phyloP scores from a whole-genome alignment of 1,284 basidiomycete genomes.

The Ustilago xerochloae region DNA sequence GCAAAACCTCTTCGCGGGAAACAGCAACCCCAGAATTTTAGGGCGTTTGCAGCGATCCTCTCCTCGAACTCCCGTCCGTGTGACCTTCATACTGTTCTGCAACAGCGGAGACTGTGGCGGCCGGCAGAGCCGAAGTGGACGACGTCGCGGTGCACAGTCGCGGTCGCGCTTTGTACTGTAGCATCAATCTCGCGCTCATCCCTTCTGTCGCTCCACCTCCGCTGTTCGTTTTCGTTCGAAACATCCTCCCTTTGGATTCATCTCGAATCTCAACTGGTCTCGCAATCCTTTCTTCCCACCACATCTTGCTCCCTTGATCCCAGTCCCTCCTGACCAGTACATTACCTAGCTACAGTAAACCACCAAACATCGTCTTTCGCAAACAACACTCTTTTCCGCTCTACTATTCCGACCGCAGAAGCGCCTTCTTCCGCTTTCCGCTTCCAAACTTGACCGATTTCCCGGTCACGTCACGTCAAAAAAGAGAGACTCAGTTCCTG shows the following conservation, averaged over 20 bases:
- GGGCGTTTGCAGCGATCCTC: background rate
- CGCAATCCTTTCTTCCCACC: constrained; percentile 7
- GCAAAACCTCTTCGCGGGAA: background rate
- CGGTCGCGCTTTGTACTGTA: constrained; percentile 26
- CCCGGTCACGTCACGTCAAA: background rate
- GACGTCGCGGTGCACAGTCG: constrained; percentile 4
- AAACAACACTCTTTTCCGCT: background rate
- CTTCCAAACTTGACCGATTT: background rate
- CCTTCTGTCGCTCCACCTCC: constrained; percentile 10
- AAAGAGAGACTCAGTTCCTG: constrained; percentile 4
- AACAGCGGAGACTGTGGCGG: background rate
- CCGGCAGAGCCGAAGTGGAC: background rate
- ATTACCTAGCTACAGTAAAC: background rate
- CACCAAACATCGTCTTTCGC: background rate
- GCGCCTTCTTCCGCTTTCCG: background rate
- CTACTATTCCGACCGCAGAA: background rate
- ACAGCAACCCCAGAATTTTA: background rate
- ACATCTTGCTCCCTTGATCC: constrained; percentile 5
- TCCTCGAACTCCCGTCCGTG: background rate
- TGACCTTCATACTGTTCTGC: background rate
- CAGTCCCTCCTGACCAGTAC: constrained; percentile 4
- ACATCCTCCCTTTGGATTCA: background rate
- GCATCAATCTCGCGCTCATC: constrained; percentile 14
- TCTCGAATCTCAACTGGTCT: background rate
- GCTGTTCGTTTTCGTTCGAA: background rate